These are phyloP conservation scores for Cucumis hystrix DNA, from an alignment of 306 rosid genomes.

Conservation along the genomic window DNA sequence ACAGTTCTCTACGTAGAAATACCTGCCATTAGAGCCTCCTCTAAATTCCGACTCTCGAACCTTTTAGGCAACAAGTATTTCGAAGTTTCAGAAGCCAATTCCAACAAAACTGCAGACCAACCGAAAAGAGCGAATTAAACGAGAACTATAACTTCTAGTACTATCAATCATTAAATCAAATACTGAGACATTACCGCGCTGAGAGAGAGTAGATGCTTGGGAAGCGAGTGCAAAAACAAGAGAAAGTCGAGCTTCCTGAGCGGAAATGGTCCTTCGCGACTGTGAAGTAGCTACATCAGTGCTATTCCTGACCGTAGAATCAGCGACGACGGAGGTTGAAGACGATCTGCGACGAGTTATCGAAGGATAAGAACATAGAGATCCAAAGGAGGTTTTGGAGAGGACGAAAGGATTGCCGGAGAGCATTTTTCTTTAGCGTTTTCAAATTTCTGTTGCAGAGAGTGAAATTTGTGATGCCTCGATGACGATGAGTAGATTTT, in stretches of 20 bases:
- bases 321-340: constrained; percentile 8
- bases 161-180: neutral
- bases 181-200: constrained; percentile 47
- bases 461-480: neutral
- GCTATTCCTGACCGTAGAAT: constrained; percentile 33
- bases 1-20: neutral
- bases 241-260: constrained; percentile 62
- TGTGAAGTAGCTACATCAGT: constrained; percentile 7
- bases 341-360: constrained; percentile 10
- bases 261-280: constrained; percentile 37
- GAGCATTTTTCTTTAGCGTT: neutral
- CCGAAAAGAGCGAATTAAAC: neutral
- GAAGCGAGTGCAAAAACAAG: constrained; percentile 65
- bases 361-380: constrained; percentile 5
- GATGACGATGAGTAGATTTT: neutral
- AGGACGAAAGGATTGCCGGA: neutral
- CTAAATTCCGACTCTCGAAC: constrained; percentile 66
- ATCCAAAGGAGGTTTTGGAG: neutral
- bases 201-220: constrained; percentile 59
- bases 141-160: neutral
- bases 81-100: constrained; percentile 49
- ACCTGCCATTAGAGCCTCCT: constrained; percentile 86
- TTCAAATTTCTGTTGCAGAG: neutral
- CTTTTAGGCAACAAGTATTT: constrained; percentile 68
- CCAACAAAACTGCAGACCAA: constrained; percentile 35